Base-by-base conservation (phyloP, 139 green algal species). In the Ettlia oleoabundans region DNA sequence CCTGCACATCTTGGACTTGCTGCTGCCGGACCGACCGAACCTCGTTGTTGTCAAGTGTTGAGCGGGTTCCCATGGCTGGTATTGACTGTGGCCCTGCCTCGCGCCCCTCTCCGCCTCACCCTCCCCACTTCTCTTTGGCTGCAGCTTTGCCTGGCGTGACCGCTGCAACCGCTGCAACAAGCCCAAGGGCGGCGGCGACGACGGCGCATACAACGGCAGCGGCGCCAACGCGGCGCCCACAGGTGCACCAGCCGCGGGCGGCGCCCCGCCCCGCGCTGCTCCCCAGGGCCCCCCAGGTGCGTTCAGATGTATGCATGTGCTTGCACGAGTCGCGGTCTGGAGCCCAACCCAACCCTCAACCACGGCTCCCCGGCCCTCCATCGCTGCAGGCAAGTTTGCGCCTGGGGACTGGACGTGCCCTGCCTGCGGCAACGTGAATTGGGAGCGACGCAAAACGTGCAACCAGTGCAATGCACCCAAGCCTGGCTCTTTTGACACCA, bases 111-210 rank as follows among this genome's bases (percentile, higher is more conserved):
- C 51, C 33, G 3, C 28, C 43, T 42, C 43, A 9, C 32, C 4
- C 51, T 64, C 30, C 38, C 1, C 52, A 38, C 32, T 9, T 32
- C 65, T 7, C 65, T n/a, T n/a, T n/a, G 28, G 8, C 21, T 53
- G 72, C 72, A 79, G 88, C 74, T 92, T 92, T 43, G 85, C 58
- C 40, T 92, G 86, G 86, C 75, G 89, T 37, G 75, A 90, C 38
- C 37, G 51, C 6, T 92, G 89, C 87, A 92, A 92, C 70, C 80
- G 80, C 8, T 92, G 89, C 74, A 37, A 83, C 30, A 79, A 55
- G 69, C 41, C 24, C 71, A 86, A 65, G 86, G 37, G 8, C 15
- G 80, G 41, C 61, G 82, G 41, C 41, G 82, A 42, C 28, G 72
- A 61, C 61, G 65, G n/a, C 69, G 74, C n/a, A n/a, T n/a, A n/a